A percentile compares a stretch with the other conserved stretches of the same genome.
These are phyloP conservation scores for Lagenidium sp. DNA, from an alignment of 352 stramenopile species.

Conservation along the genomic window DNA sequence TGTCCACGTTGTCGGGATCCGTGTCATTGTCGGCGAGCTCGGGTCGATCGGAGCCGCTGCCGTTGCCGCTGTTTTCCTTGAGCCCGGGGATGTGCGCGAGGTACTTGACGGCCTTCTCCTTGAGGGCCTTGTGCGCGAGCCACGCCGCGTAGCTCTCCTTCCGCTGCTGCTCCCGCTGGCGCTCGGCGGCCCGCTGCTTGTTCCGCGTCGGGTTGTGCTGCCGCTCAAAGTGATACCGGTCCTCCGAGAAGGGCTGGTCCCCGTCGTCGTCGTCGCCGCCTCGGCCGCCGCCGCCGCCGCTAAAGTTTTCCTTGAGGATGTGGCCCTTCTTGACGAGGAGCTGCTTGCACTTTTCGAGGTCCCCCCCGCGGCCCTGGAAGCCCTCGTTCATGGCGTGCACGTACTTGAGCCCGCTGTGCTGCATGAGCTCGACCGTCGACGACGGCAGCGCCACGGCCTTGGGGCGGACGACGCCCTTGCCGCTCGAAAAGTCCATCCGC, in stretches of 20 bases:
- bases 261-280: slow-evolving; percentile 21
- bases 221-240: slow-evolving; percentile 66
- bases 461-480: slow-evolving; percentile 48
- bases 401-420: slow-evolving; percentile 67
- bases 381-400: slow-evolving; percentile 82
- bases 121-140: slow-evolving; percentile 70
- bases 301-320: slow-evolving; percentile 71
- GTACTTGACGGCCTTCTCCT: slow-evolving; percentile 68
- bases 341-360: slow-evolving; percentile 75
- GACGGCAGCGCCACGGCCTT: slow-evolving; percentile 48
- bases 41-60: slow-evolving; percentile 18
- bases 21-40: slow-evolving; percentile 18
- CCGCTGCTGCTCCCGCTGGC: slow-evolving; percentile 43
- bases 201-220: slow-evolving; percentile 47
- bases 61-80: slow-evolving; percentile 19
- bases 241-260: slow-evolving; percentile 51
- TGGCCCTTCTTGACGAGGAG: slow-evolving; percentile 68
- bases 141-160: slow-evolving; percentile 69
- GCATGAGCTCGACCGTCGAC: slow-evolving; percentile 72
- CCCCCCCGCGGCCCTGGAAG: slow-evolving; percentile 71
- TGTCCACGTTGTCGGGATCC: slow-evolving; percentile 15
- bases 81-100: slow-evolving; percentile 58
- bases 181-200: slow-evolving; percentile 33
- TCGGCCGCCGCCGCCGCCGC: slow-evolving; percentile 1
- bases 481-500: slow-evolving; percentile 70